Percentiles rank a stretch among this genome's conserved stretches.
Conservation (phyloP, 371 early-diverging fungal genomes). For the Lichtheimia ramosa region DNA sequence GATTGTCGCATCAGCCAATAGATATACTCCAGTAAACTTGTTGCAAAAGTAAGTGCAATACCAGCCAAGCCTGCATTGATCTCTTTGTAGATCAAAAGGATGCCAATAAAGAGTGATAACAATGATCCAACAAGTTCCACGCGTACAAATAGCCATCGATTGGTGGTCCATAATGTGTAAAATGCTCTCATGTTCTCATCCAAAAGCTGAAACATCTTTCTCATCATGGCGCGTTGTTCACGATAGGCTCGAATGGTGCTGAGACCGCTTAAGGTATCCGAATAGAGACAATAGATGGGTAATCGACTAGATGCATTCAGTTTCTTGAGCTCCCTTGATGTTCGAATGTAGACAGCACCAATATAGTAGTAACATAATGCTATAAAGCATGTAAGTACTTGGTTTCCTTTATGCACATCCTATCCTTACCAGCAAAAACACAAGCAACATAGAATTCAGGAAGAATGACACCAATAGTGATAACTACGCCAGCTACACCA, state of each 20-base stretch:
- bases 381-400: neutral
- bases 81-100: slow-evolving; percentile 50
- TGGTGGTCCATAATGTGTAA: slow-evolving; percentile 79
- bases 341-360: slow-evolving; percentile 54
- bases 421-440: slow-evolving; percentile 32
- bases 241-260: slow-evolving; percentile 58
- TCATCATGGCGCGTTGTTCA: slow-evolving; percentile 42
- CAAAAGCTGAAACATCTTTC: slow-evolving; percentile 45
- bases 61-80: slow-evolving; percentile 80
- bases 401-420: neutral
- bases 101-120: slow-evolving; percentile 68
- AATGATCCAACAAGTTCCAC: slow-evolving; percentile 71
- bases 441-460: slow-evolving; percentile 60
- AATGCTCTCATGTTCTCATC: slow-evolving; percentile 78
- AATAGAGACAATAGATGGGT: slow-evolving; percentile 53
- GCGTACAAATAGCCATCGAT: slow-evolving; percentile 71
- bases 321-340: slow-evolving; percentile 55
- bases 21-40: slow-evolving; percentile 64
- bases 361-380: slow-evolving; percentile 36
- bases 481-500: slow-evolving; percentile 65
- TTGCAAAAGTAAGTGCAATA: slow-evolving; percentile 72
- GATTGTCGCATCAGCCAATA: slow-evolving; percentile 79
- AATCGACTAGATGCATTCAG: slow-evolving; percentile 51
- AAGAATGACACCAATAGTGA: slow-evolving; percentile 62
- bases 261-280: slow-evolving; percentile 55